Evolutionary conservation across 768 basidiomycete species (phyloP).

Genomic region (Astraeus odoratus): DNA sequence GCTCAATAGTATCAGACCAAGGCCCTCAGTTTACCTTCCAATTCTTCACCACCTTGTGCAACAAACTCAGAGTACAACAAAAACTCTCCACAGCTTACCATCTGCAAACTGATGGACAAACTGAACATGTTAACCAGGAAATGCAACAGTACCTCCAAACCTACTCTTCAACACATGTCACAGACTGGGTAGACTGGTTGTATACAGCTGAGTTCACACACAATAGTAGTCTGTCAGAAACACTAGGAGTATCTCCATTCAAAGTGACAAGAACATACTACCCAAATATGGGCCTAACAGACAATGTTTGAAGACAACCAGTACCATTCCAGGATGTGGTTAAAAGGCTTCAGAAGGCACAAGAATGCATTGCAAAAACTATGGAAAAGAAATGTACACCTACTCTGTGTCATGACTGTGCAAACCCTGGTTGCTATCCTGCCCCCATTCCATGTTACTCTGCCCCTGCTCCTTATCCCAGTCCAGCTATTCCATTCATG

Average conservation of each 20-base stretch:
- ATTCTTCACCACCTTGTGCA: neutral
- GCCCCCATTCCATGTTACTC: no score
- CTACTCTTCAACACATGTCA: neutral
- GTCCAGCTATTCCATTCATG: no score
- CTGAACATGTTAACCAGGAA: slow-evolving; percentile 14
- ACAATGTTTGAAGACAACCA: neutral
- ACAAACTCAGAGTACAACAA: neutral
- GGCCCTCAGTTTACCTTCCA: neutral
- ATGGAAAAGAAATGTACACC: neutral
- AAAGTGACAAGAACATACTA: neutral
- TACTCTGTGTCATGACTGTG: slow-evolving; percentile 5
- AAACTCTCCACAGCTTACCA: slow-evolving; percentile 28
- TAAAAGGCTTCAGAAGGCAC: neutral
- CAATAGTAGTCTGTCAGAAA: neutral
- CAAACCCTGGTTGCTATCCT: no score
- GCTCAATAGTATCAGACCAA: neutral
- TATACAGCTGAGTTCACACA: neutral
- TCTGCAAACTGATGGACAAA: slow-evolving; percentile 27
- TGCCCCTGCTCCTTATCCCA: no score
- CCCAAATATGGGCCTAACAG: neutral
- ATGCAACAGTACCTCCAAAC: slow-evolving; percentile 10
- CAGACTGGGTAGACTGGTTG: neutral
- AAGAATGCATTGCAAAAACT: neutral
- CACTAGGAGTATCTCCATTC: neutral
- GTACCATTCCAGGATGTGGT: neutral